Evolutionary conservation across 176 grass and related monocot genomes (phyloP).

Genomic region (Triticum timopheevii): DNA sequence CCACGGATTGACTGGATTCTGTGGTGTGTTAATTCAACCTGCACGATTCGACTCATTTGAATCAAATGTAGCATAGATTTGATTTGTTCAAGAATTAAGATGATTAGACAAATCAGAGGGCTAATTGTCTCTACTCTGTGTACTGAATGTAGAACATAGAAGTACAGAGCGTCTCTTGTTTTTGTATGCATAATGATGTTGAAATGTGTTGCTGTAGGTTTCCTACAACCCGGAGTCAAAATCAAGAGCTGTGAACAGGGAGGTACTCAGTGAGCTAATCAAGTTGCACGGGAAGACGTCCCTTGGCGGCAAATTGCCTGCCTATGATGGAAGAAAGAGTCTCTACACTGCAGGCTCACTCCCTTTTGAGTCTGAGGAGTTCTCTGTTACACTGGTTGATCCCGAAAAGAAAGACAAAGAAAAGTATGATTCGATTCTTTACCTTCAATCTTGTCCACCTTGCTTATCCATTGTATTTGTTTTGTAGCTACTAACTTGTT

Average conservation of each 20-base stretch:
- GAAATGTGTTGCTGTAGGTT: conserved; percentile 31
- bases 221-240: conserved; percentile 64
- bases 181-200: not conserved
- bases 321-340: conserved; percentile 85
- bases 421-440: conserved; percentile 24
- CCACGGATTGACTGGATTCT: too few relatives aligned
- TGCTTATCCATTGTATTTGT: not conserved
- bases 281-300: conserved; percentile 46
- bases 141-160: not conserved
- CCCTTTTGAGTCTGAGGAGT: conserved; percentile 68
- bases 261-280: conserved; percentile 61
- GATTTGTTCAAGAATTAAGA: too few relatives aligned
- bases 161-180: not conserved
- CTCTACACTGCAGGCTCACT: conserved; percentile 84
- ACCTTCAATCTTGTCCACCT: too few relatives aligned
- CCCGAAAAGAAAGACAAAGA: conserved; percentile 51
- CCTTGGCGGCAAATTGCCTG: conserved; percentile 59
- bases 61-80: not conserved
- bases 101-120: not conserved
- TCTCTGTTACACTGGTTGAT: conserved; percentile 56
- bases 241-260: conserved; percentile 64
- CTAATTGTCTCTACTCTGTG: not conserved
- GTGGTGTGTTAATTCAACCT: too few relatives aligned
- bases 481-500: not conserved
- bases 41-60: not conserved